Conservation (phyloP, 2,329 filamentous ascomycete genomes). For the Zopfia rhizophila region DNA sequence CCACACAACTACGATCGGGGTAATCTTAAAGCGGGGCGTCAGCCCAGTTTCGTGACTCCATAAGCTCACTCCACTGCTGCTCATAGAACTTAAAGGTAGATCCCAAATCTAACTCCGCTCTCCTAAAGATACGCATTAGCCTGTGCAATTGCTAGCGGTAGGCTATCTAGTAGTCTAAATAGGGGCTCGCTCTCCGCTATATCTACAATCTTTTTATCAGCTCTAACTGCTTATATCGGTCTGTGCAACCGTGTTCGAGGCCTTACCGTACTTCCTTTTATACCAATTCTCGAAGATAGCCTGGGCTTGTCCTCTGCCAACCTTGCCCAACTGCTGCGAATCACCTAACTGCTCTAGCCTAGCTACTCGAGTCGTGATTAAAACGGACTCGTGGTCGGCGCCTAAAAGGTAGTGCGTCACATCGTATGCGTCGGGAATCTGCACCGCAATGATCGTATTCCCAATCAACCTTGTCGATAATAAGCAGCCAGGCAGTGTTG, state of each 20-base stretch:
- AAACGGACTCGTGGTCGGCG: constrained; percentile 25
- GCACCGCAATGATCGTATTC: constrained; percentile 11
- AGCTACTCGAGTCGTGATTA: constrained; percentile 28
- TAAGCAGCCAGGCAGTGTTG: constrained; percentile 28
- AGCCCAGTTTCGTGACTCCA: constrained; percentile 15
- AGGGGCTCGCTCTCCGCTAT: constrained; percentile 17
- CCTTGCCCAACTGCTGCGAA: constrained; percentile 23
- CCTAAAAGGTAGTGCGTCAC: constrained; percentile 21
- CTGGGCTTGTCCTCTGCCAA: constrained; percentile 20
- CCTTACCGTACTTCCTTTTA: constrained; percentile 25
- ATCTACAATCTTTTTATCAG: constrained; percentile 23
- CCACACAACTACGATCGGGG: constrained; percentile 43
- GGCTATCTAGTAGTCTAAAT: constrained; percentile 28
- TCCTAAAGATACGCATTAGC: constrained; percentile 34
- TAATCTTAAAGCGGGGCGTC: constrained; percentile 35
- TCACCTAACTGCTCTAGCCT: constrained; percentile 20
- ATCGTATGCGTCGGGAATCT: constrained; percentile 21
- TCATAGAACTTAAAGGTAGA: constrained; percentile 39
- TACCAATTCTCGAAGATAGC: constrained; percentile 31
- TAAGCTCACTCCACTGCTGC: constrained; percentile 37
- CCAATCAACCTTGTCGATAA: constrained; percentile 29
- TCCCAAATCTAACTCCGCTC: constrained; percentile 23
- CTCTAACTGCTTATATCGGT: not conserved
- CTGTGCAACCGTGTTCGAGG: not conserved
- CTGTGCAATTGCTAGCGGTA: constrained; percentile 35